phyloP scores from a whole-genome alignment of 768 basidiomycete genomes.

The Trametes sanguinea region DNA sequence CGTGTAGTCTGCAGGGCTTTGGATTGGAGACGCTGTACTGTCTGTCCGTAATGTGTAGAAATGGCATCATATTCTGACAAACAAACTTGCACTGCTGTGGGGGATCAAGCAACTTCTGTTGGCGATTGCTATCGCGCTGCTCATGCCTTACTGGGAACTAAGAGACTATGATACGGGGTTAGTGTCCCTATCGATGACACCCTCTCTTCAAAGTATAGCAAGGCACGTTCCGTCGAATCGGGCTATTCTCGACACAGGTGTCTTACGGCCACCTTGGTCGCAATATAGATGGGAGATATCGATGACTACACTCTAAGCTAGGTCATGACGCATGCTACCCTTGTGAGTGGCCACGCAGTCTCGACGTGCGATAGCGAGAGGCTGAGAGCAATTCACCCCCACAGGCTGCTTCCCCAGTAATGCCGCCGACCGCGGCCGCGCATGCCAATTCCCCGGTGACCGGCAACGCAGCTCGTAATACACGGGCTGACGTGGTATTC shows the following conservation, averaged over 20 bases:
- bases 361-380: background rate
- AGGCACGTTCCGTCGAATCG: too few relatives aligned
- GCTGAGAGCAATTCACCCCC: background rate
- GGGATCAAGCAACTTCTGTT: too few relatives aligned
- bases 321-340: background rate
- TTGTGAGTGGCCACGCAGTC: background rate
- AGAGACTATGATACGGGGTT: too few relatives aligned
- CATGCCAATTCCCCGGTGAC: too few relatives aligned
- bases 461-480: too few relatives aligned
- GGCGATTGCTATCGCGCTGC: too few relatives aligned
- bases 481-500: too few relatives aligned
- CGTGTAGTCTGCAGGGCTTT: slow-evolving; percentile 11
- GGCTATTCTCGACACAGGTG: background rate
- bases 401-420: too few relatives aligned
- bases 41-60: slow-evolving; percentile 16
- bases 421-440: too few relatives aligned
- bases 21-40: slow-evolving; percentile 12
- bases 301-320: background rate
- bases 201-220: too few relatives aligned
- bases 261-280: background rate
- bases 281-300: slow-evolving; percentile 7
- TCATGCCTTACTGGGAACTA: too few relatives aligned
- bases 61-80: slow-evolving; percentile 7
- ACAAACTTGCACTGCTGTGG: background rate
- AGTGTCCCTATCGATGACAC: too few relatives aligned